Base-by-base conservation (phyloP, 768 basidiomycete species). In the Daedalea quercina region DNA sequence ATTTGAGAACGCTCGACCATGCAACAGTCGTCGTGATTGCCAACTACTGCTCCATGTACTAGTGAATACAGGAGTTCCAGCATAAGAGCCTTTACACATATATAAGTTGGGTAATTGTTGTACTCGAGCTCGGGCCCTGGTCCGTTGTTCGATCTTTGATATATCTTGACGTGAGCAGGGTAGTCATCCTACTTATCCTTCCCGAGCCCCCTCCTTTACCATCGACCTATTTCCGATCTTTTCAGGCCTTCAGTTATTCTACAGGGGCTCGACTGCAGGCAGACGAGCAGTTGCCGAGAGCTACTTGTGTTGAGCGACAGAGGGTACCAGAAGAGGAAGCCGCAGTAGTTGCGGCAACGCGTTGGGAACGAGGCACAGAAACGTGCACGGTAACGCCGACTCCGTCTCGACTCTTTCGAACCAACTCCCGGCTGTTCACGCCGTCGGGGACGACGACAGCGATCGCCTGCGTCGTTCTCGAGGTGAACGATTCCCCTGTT, bases 371-470 rank as follows among this genome's bases (percentile, higher is more conserved):
- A 60, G 56, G 59, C 45, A 40, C 17, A 31, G 34, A 53, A 51
- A 52, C 59, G 56, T 55, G 59, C 51, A 33, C 33, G 7, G 54
- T 60, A 53, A 55, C 56, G 56, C 56, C 54, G 54, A 54, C 52
- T 50, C 55, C 53, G 41, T 44, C 26, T 57, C 53, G 52, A 47
- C 51, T 53, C 54, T 54, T 50, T 54, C 54, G 47, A 53, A 52
- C 57, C 60, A 57, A 41, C 50, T 47, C 53, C 55, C 47, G 51
- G 56, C 56, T 53, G 59, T 56, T 52, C 53, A 44, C 59, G 59
- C 53, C 60, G 60, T 56, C 60, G 53, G 51, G 52, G 57, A 53
- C 57, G 60, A 57, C 60, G 57, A 54, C 56, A 54, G 54, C 53
- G 33, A 46, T 47, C 54, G 34, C 47, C 55, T 54, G 49, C 53